Base-by-base conservation (phyloP, 495 filamentous ascomycete genomes). In the Terfezia claveryi region DNA sequence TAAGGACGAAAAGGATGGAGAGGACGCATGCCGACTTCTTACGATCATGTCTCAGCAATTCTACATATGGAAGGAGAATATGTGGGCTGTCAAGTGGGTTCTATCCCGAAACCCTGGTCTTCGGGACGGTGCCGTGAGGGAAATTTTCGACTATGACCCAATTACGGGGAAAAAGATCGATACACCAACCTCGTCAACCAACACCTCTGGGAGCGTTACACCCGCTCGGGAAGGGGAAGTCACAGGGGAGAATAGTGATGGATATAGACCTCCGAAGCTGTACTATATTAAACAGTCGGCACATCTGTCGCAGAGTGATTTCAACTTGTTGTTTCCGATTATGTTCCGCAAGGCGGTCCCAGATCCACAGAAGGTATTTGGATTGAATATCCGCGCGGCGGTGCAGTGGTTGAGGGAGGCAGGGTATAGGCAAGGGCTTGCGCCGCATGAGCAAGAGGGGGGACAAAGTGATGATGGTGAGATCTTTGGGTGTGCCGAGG, bases 251-350 rank as follows among this genome's bases (percentile, higher is more conserved):
- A 60, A 60, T 41, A 54, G 58, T 9, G 20, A 20, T 32, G 27
- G 27, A 32, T 32, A 32, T 32, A 32, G 27, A 4, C 27, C 27
- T 5, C 78, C 79, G 1, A 61, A 73, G 50, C 70, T 85, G 54
- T 87, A 79, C 66, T 87, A 80, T 61, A 74, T 78, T 2, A 59
- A 66, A 10, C 61, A 67, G 10, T 78, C 75, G 5, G 82, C 82
- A 0, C 84, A 89, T 64, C 70, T 87, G 23, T 78, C 69, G 38
- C 84, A 87, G 68, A 79, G 74, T 14, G 84, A 88, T 60, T 88
- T 87, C 63, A 83, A 79, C n/a, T 63, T 85, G 10, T 66, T 89
- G 17, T 87, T 87, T 62, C 82, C 85, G 0, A 76, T 75, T 68
- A 59, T 82, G 20, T 79, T 77, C 23, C 73, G 71, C 52, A 69